A percentile compares a stretch with the other conserved stretches of the same genome.
Conservation (phyloP, 2,329 filamentous ascomycete genomes). For the Knufia fluminis region DNA sequence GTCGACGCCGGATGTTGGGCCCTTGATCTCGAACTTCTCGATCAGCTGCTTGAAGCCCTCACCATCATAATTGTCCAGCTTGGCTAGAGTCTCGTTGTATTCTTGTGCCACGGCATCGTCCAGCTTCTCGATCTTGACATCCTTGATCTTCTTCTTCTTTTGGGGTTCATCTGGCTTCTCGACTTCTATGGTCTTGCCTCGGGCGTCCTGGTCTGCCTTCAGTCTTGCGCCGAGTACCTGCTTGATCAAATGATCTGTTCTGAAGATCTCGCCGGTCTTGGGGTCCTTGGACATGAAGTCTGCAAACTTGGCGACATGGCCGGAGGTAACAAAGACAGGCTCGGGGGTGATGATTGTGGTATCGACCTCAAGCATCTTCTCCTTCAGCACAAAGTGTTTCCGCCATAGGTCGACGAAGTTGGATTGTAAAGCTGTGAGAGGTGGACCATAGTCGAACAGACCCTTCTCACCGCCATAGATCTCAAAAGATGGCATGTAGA, state of each 20-base stretch:
- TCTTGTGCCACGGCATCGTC: conserved; percentile 78
- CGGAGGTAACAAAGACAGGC: conserved; percentile 87
- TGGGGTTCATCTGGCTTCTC: conserved; percentile 73
- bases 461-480: conserved; percentile 85
- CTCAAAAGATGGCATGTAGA: conserved; percentile 93
- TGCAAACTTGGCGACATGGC: conserved; percentile 95
- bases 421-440: conserved; percentile 74
- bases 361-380: conserved; percentile 93
- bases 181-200: conserved; percentile 60
- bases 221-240: conserved; percentile 79
- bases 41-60: conserved; percentile 80
- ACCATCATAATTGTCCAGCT: conserved; percentile 92
- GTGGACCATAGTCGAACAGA: conserved; percentile 88
- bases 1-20: conserved; percentile 68
- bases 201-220: conserved; percentile 85
- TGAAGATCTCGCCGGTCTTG: conserved; percentile 91
- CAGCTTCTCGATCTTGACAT: conserved; percentile 69
- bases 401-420: conserved; percentile 85
- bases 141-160: conserved; percentile 79
- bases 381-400: conserved; percentile 86
- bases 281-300: conserved; percentile 99
- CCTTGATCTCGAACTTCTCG: conserved; percentile 81
- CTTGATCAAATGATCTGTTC: conserved; percentile 93
- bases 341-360: conserved; percentile 89
- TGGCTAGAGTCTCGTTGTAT: conserved; percentile 83